A percentile compares a stretch with the other conserved stretches of the same genome.
These are phyloP conservation scores for Malus fusca DNA, from an alignment of 306 rosid species.

Conservation along the genomic window DNA sequence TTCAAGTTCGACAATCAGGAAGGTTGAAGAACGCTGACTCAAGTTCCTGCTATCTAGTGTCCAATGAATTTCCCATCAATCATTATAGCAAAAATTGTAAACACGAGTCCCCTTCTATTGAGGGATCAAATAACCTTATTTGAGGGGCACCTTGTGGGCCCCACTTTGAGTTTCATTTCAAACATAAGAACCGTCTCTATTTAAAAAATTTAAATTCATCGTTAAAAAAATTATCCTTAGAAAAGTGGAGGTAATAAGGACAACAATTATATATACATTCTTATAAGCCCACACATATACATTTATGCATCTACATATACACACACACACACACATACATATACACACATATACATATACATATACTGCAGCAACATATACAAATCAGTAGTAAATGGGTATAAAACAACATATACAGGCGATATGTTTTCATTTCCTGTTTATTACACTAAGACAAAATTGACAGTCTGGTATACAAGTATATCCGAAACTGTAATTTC, in stretches of 20 bases:
- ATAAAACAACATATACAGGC: not conserved
- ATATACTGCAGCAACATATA: not conserved
- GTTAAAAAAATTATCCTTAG: not conserved
- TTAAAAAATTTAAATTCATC: not conserved
- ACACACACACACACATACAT: too few relatives aligned
- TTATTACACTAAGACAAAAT: not conserved
- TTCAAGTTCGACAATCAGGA: not conserved
- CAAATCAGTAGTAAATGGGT: not conserved
- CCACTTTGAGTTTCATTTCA: not conserved
- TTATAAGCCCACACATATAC: not conserved
- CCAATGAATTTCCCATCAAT: not conserved
- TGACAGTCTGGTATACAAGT: not conserved
- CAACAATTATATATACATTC: not conserved
- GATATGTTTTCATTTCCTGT: not conserved
- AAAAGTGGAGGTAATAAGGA: not conserved
- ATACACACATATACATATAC: too few relatives aligned
- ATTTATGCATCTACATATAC: too few relatives aligned
- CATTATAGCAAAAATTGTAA: not conserved
- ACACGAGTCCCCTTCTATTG: not conserved
- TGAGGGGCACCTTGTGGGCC: not conserved
- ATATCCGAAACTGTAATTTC: not conserved
- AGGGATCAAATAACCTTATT: not conserved
- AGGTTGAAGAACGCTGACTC: not conserved
- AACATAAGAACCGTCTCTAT: not conserved
- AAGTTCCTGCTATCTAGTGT: not conserved